Evolutionary conservation across 306 rosid genomes (phyloP), one percentile per base, ranked within the genome.

Genomic region (Sechiopsis laciniata): DNA sequence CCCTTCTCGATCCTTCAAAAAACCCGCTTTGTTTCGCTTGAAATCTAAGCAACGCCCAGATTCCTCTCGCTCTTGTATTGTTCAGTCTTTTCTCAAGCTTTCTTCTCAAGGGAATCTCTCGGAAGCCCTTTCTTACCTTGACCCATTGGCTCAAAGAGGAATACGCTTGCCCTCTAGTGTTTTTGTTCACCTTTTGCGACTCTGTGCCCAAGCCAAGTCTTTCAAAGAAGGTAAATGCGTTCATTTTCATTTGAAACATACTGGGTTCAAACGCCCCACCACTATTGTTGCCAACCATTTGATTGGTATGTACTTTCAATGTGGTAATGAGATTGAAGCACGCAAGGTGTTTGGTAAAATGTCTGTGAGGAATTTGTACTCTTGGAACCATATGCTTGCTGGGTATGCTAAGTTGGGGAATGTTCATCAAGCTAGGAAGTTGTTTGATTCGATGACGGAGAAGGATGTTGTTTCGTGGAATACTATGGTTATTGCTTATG

Each of bases 381-480:
- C 95, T 13, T 89, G 96, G 97, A 92, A 92, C 75, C 80, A 84
- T 78, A 80, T 92, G 95, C 83, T 92, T 55, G 83, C 97, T 80
- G 96, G 97, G 52, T 85, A 84, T 83, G 91, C 77, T 77, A 92
- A 87, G 63, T 56, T 88, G 85, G 90, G 90, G 55, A 82, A 83
- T 77, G 65, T 89, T 45, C 74, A 83, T 79, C 90, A 81, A 14
- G 91, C 96, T 4, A 79, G 80, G 80, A 77, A 60, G 16, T 55
- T 85, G 53, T 92, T 89, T 64, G 88, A 83, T 77, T 60, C 62
- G 79, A 89, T 92, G 92, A 80, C 84, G 0, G 84, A 79, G 73
- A 92, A 69, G 87, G 96, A 92, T 67, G 67, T 64, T 22, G 89
- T 26, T 26, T 26, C 29, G 29, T 26, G 29, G 29, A 26, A 26